A percentile compares a stretch with the other conserved stretches of the same genome.
These are phyloP conservation scores for Fusarium nodosum DNA, from an alignment of 2,329 filamentous ascomycete genomes.

Conservation along the genomic window DNA sequence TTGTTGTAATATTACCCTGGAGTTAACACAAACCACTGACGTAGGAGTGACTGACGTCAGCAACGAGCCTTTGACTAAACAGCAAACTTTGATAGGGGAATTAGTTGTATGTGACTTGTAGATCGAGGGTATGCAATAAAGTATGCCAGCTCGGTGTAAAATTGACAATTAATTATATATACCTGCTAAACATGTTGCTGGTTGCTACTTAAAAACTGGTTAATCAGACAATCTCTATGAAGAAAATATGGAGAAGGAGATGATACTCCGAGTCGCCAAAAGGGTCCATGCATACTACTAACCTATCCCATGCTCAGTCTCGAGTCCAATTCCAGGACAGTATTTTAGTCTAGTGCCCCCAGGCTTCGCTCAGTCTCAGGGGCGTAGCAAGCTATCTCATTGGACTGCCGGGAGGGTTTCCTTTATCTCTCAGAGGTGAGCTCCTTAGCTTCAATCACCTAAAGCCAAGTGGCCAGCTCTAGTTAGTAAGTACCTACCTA, in stretches of 20 bases:
- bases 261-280: slow-evolving; percentile 28
- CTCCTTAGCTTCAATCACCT: slow-evolving; percentile 16
- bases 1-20: slow-evolving; percentile 1
- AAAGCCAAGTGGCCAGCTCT: slow-evolving; percentile 15
- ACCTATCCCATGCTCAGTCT: not conserved
- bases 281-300: slow-evolving; percentile 27
- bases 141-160: not conserved
- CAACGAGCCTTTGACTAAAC: not conserved
- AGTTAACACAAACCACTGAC: slow-evolving; percentile 20
- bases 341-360: slow-evolving; percentile 3
- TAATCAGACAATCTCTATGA: slow-evolving; percentile 6
- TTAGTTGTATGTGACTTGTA: not conserved
- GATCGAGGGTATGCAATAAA: not conserved
- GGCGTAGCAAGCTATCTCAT: slow-evolving; percentile 23
- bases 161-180: not conserved
- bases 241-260: slow-evolving; percentile 36
- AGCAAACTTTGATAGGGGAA: not conserved
- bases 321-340: slow-evolving; percentile 20
- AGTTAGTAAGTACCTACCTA: too few relatives aligned
- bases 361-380: slow-evolving; percentile 22
- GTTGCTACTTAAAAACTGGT: not conserved
- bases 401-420: slow-evolving; percentile 14
- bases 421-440: slow-evolving; percentile 13
- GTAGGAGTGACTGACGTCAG: slow-evolving; percentile 41
- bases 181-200: not conserved